Base-by-base conservation (phyloP, 192 early-diverging fungal genomes). In the Coemansia sp. region DNA sequence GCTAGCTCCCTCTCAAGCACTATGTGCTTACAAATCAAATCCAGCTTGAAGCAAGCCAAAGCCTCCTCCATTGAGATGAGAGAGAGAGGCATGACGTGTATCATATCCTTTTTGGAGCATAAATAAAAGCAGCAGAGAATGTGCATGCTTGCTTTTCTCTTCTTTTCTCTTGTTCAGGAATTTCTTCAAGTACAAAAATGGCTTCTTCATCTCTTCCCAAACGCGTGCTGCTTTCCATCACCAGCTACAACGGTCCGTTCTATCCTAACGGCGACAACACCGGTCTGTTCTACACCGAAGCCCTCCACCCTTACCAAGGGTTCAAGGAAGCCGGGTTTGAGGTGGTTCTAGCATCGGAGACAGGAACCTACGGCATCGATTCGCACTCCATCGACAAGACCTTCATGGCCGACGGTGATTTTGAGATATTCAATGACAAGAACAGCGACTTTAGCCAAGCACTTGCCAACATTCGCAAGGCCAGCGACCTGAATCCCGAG, bases 271-370 rank as follows among this genome's bases (percentile, higher is more conserved):
- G 84, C 25, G 69, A 75, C 33, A 61, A 57, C 19, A 85, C 84
- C 13, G 84, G 84, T 5, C 55, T 85, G 17, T 85, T 84, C 68
- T 85, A 82, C 55, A 75, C 72, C 25, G 84, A 85, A 61, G 84
- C 80, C 0, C 72, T 84, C 4, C 84, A 85, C 36, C 82, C 84
- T 2, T 85, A 81, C 52, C 60, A 57, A 7, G 80, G 68, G 6
- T 58, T 85, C 17, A 67, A 31, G 1, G 57, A 58, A 1, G 75
- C 80, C 19, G 84, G 84, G 7, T 85, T 85, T 50, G 65, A 72
- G 28, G 82, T 85, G 0, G 84, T 82, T 10, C 53, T 85, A 19
- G 84, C 84, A 2, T 84, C 82, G 0, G 84, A 85, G 53, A 85
- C 84, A 0, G 84, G 84, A 3, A 62, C 54, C 23, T 83, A 68